Evolutionary conservation across 176 grass and related monocot genomes (phyloP).

Genomic region (Triticum dicoccoides): DNA sequence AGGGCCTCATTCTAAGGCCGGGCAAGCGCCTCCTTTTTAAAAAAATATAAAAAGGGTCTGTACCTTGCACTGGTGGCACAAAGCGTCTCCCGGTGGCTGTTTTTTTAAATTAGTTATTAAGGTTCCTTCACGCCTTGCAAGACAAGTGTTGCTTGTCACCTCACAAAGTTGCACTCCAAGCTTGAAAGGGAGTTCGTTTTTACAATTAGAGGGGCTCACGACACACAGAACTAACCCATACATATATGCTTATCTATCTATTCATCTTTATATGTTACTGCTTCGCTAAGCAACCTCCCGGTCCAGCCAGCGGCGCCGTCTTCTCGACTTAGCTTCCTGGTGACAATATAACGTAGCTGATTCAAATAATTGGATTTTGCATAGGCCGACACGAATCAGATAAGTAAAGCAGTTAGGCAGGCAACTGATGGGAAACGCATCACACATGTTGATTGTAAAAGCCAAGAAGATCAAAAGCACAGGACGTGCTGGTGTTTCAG

Average conservation of each 20-base stretch:
- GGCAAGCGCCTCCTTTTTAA: too few species aligned
- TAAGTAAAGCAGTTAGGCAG: conserved; percentile 11
- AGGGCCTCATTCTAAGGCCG: too few species aligned
- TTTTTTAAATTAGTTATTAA: too few species aligned
- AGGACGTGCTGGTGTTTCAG: not conserved
- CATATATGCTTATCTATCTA: not conserved
- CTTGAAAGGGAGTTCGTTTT: not conserved
- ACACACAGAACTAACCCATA: not conserved
- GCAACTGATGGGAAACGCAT: not conserved
- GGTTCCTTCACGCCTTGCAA: not conserved
- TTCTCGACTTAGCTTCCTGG: not conserved
- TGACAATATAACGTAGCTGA: not conserved
- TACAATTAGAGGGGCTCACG: not conserved
- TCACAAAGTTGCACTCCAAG: not conserved
- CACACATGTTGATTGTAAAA: not conserved
- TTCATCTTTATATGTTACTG: conserved; percentile 5
- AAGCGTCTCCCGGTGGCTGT: too few species aligned
- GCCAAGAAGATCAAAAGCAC: conserved; percentile 4
- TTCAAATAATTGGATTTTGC: not conserved
- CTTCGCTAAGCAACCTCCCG: not conserved
- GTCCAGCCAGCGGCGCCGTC: not conserved
- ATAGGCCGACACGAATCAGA: not conserved
- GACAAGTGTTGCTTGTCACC: not conserved
- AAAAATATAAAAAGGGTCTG: too few species aligned
- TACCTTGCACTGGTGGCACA: too few species aligned